Base-by-base conservation (phyloP, 176 grass and related monocot genomes). In the Cenchrus fungigraminus region DNA sequence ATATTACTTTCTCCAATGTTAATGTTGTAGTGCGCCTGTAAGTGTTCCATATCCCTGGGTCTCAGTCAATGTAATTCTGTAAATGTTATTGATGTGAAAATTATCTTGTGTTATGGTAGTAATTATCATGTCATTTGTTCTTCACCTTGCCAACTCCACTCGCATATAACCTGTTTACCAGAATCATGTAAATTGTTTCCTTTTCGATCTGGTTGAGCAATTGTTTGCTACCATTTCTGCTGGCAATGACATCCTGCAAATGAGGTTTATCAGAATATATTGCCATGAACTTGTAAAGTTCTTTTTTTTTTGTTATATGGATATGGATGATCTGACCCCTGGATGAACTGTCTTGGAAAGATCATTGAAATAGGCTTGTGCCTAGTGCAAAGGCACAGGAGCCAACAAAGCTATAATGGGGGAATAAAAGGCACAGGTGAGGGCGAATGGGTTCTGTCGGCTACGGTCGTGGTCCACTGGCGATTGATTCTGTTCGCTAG, bases 11-110 rank as follows among this genome's bases (percentile, higher is more conserved):
- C 67, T 65, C 66, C 84, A 47, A 72, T 59, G 62, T 44, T 85
- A 43, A 50, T 47, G 56, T 37, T 86, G 71, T 82, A 90, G 88
- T 44, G 46, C 71, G 45, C 88, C 78, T 82, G 88, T 72, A 82
- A 85, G 78, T 90, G 83, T 78, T 78, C 53, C 83, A 77, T 15
- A 34, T 72, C 37, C 74, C 57, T 16, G 50, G 16, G 34, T 49
- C n/a, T 65, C 8, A 37, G 34, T 74, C 5, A 17, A 77, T 82
- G 77, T 72, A 86, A 82, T 72, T 45, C 78, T 90, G 88, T 90
- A 87, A 87, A 87, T 91, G 84, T 70, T 76, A 58, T 78, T 71
- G 28, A 76, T 77, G 62, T 40, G 22, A 9, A 78, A 82, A 32
- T 74, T 43, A 58, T 73, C 47, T 31, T 12, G 1, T 53, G 65